Conservation (phyloP, 768 basidiomycete species). For the Polyporus arcularius region DNA sequence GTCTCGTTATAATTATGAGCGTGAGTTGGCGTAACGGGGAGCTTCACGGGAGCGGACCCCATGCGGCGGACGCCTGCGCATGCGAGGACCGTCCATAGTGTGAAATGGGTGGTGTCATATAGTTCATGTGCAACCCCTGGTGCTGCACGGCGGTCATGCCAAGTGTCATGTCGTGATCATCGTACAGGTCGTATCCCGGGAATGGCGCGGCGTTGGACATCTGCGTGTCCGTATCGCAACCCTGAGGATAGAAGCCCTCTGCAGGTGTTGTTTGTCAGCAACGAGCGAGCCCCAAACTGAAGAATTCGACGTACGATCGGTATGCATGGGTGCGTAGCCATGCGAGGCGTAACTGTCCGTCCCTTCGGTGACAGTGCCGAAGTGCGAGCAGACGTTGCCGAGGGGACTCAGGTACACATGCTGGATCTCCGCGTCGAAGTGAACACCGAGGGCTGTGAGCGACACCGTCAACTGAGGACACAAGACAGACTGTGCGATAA, state of each 20-base stretch:
- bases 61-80: background rate
- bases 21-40: background rate
- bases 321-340: background rate
- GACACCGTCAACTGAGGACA: background rate
- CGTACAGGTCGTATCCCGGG: background rate
- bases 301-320: background rate
- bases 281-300: background rate
- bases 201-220: background rate
- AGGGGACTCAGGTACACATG: background rate
- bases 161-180: background rate
- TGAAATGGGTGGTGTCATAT: background rate
- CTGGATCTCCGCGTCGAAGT: background rate
- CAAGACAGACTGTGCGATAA: background rate
- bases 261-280: no score
- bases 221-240: background rate
- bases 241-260: background rate
- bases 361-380: background rate
- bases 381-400: background rate
- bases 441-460: background rate
- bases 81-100: background rate
- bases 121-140: background rate
- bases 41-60: background rate
- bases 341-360: background rate
- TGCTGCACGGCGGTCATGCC: background rate
- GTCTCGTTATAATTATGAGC: background rate